Base-by-base conservation (phyloP, 768 basidiomycete genomes). In the Tephrocybe rancida region DNA sequence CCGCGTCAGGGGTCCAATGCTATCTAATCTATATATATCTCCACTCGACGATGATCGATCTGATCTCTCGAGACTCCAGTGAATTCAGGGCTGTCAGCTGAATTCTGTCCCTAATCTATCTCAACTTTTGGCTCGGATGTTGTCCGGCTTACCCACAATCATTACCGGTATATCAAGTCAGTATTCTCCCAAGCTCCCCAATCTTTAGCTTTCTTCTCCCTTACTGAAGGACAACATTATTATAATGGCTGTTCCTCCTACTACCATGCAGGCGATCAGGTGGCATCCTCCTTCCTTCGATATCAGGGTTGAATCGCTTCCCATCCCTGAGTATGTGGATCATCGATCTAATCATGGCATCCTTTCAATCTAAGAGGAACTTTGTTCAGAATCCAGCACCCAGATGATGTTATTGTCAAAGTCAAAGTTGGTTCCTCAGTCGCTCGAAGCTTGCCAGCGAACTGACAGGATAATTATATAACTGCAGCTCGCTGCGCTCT, bases 331-430 rank as follows among this genome's bases (percentile, higher is more conserved):
- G 83, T 75, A 62, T 38, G 59, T 44, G 10, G 24, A 52, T n/a
- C 14, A 21, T 19, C 32, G 6, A 32, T 53, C 25, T 8, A 14
- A 22, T 11, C 29, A 51, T 48, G 9, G n/a, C n/a, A n/a, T n/a
- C n/a, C n/a, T n/a, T 48, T 48, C 18, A 50, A 3, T 39, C 24
- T 52, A 48, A 27, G 11, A 47, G 8, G 14, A 27, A 45, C 24
- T n/a, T 32, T 3, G 11, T 35, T 21, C 16, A 57, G 88, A 52
- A 83, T 92, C 43, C 74, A 82, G 52, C 76, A 90, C 55, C 81
- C 86, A 1, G 89, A 92, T 64, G 88, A 91, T 72, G 90, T 81
- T 1, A 88, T 92, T 41, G 79, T 92, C 49, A 89, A 85, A 73
- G 81, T 90, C 48, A 82, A 79, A 68, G 90, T 84, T 56, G 48